Percentiles rank a stretch among this genome's conserved stretches.
Conservation (phyloP, 176 grass and related monocot genomes). For the Neostapfia colusana region DNA sequence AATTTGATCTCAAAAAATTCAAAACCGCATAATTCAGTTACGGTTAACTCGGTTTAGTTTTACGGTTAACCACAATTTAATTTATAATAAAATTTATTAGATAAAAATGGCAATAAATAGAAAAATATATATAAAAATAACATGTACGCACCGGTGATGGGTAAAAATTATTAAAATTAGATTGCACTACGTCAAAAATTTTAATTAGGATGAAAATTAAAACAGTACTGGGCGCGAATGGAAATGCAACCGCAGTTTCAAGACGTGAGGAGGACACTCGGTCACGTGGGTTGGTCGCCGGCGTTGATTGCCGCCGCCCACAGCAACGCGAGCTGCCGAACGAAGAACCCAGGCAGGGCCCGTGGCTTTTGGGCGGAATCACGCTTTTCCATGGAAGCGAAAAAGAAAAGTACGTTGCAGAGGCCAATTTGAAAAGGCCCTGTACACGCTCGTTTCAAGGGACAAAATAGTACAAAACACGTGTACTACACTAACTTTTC, state of each 20-base stretch:
- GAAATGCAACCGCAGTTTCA: background rate
- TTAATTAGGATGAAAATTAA: too few species aligned
- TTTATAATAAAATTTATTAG: too few species aligned
- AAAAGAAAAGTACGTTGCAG: constrained; percentile 23
- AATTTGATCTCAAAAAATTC: too few species aligned
- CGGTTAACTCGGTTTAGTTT: too few species aligned
- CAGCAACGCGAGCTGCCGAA: constrained; percentile 11
- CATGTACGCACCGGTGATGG: too few species aligned
- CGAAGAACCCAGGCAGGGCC: background rate
- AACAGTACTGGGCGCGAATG: background rate
- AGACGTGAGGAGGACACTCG: background rate
- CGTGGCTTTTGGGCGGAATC: background rate
- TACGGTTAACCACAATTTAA: too few species aligned
- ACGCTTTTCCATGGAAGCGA: constrained; percentile 33
- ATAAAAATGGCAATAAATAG: too few species aligned
- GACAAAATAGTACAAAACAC: background rate
- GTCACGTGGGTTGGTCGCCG: background rate
- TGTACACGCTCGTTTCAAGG: background rate
- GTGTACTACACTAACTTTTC: background rate
- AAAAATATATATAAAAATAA: too few species aligned
- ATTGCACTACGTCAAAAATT: too few species aligned
- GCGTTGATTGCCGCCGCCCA: background rate
- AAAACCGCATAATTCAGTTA: too few species aligned
- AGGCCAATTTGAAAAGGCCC: constrained; percentile 23
- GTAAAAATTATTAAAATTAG: too few species aligned